A percentile compares a stretch with the other conserved stretches of the same genome.
These are phyloP conservation scores for Oryza meyeriana DNA, from an alignment of 176 grass and related monocot genomes.

Conservation along the genomic window DNA sequence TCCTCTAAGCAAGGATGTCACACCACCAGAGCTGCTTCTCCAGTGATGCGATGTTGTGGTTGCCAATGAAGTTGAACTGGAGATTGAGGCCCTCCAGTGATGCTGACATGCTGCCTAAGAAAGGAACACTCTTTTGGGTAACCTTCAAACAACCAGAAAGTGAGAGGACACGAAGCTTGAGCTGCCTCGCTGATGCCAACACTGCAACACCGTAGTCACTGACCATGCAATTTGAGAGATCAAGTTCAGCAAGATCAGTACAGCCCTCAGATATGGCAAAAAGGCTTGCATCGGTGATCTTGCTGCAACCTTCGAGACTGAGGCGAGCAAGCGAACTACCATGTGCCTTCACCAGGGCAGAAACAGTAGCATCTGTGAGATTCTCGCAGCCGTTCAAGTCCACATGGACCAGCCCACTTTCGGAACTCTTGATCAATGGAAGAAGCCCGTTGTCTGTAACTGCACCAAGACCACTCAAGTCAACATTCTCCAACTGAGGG, in stretches of 20 bases:
- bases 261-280: slow-evolving; percentile 70
- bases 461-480: slow-evolving; percentile 63
- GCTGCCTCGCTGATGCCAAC: slow-evolving; percentile 60
- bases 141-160: slow-evolving; percentile 74
- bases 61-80: slow-evolving; percentile 70
- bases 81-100: slow-evolving; percentile 81
- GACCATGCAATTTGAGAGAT: slow-evolving; percentile 80
- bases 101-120: slow-evolving; percentile 69
- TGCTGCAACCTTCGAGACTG: slow-evolving; percentile 86
- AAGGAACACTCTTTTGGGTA: slow-evolving; percentile 75
- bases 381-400: slow-evolving; percentile 78
- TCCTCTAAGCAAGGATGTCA: slow-evolving; percentile 75
- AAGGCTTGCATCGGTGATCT: slow-evolving; percentile 76
- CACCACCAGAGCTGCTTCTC: slow-evolving; percentile 88
- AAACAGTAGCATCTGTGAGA: slow-evolving; percentile 55
- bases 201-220: slow-evolving; percentile 76
- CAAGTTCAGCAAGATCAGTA: slow-evolving; percentile 66
- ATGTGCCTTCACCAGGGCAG: slow-evolving; percentile 64
- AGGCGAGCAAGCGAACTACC: slow-evolving; percentile 66
- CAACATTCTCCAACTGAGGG: slow-evolving; percentile 74
- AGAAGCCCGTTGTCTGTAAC: slow-evolving; percentile 72
- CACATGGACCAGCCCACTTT: slow-evolving; percentile 61
- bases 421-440: slow-evolving; percentile 67
- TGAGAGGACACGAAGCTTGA: slow-evolving; percentile 73
- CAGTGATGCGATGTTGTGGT: slow-evolving; percentile 59